phyloP scores from a whole-genome alignment of 2,329 filamentous ascomycete species.

The Pestalotiopsis sp. region DNA sequence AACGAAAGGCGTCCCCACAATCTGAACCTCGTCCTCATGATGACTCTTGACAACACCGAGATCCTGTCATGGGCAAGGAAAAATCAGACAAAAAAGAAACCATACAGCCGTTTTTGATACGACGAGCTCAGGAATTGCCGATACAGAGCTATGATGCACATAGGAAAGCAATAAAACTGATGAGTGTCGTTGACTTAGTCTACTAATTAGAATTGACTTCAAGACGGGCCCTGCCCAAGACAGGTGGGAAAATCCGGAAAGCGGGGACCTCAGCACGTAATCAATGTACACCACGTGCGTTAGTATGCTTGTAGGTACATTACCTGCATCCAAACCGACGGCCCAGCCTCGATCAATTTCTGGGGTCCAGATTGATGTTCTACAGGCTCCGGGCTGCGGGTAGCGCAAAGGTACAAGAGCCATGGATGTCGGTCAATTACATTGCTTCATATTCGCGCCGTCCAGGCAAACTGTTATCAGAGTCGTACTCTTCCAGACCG shows the following conservation, averaged over 20 bases:
- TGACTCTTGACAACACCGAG: not conserved
- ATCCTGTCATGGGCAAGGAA: not conserved
- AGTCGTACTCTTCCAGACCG: not conserved
- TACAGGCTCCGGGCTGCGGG: not conserved
- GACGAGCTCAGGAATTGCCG: not conserved
- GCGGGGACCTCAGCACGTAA: not conserved
- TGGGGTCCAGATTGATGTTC: not conserved
- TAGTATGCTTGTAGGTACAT: not conserved
- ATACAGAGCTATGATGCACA: not conserved
- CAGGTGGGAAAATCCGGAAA: not conserved
- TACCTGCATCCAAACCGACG: not conserved
- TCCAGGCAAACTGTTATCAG: not conserved
- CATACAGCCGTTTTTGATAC: not conserved
- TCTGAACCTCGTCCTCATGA: not conserved
- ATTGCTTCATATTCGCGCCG: not conserved
- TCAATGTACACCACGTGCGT: not conserved
- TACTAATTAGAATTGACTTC: not conserved
- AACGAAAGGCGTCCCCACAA: not conserved
- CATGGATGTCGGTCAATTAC: not conserved
- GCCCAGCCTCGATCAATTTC: not conserved
- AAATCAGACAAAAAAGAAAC: not conserved
- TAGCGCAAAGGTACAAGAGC: not conserved
- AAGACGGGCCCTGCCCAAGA: not conserved
- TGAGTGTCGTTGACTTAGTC: not conserved
- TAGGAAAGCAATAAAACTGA: not conserved